Evolutionary conservation across 2,329 filamentous ascomycete genomes (phyloP).

Genomic region (Botrytis fabae): DNA sequence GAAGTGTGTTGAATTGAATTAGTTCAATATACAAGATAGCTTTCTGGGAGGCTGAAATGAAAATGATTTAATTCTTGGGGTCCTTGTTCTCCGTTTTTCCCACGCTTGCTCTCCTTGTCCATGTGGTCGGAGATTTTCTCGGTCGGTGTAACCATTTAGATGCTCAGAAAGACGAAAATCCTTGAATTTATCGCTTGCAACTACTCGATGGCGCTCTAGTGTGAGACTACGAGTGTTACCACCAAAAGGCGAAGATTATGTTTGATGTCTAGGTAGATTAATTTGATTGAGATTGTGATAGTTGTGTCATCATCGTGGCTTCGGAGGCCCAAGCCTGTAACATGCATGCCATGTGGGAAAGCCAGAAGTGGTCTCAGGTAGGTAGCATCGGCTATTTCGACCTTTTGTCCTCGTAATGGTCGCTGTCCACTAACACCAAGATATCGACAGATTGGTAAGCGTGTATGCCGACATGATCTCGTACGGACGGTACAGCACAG

Average conservation of each 20-base stretch:
- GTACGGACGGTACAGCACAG: background rate
- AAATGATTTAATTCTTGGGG: background rate
- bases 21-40: background rate
- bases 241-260: background rate
- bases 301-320: constrained; percentile 19
- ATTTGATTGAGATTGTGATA: background rate
- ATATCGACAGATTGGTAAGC: background rate
- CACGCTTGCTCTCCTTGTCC: constrained; percentile 7
- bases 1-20: constrained; percentile 2
- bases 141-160: constrained; percentile 13
- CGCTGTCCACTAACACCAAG: background rate
- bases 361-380: background rate
- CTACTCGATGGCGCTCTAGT: constrained; percentile 6
- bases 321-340: constrained; percentile 13
- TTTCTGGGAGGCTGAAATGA: constrained; percentile 19
- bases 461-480: background rate
- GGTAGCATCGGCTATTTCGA: constrained; percentile 11
- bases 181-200: constrained; percentile 7
- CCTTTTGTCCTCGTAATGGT: constrained; percentile 6
- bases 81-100: constrained; percentile 1
- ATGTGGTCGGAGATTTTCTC: constrained; percentile 21
- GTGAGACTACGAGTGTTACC: constrained; percentile 4
- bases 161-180: background rate
- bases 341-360: constrained; percentile 16
- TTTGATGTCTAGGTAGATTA: constrained; percentile 12